Percentiles rank a stretch among this genome's conserved stretches.
phyloP scores from a whole-genome alignment of 768 basidiomycete genomes.

The Serendipita sp. region DNA sequence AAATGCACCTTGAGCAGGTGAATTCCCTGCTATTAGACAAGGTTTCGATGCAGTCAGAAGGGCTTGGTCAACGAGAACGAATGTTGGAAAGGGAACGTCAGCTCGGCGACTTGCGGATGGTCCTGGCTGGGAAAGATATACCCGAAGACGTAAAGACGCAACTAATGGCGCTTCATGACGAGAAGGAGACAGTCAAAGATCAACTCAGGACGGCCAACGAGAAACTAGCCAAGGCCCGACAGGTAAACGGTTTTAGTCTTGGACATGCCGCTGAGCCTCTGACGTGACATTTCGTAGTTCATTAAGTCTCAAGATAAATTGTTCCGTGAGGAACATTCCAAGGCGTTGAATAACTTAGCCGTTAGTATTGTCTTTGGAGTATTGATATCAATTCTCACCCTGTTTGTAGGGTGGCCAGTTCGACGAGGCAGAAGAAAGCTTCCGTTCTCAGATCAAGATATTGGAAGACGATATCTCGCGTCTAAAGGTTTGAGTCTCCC shows the following conservation, averaged over 20 bases:
- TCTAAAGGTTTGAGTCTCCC: slow-evolving; percentile 20
- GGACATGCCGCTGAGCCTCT: not conserved
- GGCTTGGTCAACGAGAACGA: slow-evolving; percentile 76
- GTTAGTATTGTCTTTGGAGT: slow-evolving; percentile 24
- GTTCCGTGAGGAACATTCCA: slow-evolving; percentile 65
- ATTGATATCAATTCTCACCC: not conserved
- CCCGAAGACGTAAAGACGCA: slow-evolving; percentile 70
- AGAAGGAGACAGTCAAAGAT: slow-evolving; percentile 54
- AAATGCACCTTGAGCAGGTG: slow-evolving; percentile 82
- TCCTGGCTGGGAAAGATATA: slow-evolving; percentile 58
- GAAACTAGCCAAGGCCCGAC: slow-evolving; percentile 65
- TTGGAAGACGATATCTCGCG: slow-evolving; percentile 43
- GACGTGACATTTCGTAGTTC: slow-evolving; percentile 35
- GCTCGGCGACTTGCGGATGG: slow-evolving; percentile 70
- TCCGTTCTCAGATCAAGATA: slow-evolving; percentile 46
- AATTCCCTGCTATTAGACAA: slow-evolving; percentile 79
- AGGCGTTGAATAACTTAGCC: slow-evolving; percentile 28
- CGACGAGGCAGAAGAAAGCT: slow-evolving; percentile 55
- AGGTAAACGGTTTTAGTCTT: slow-evolving; percentile 26
- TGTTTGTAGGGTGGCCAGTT: slow-evolving; percentile 29
- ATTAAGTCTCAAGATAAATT: slow-evolving; percentile 85
- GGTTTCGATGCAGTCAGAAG: slow-evolving; percentile 74
- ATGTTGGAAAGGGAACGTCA: slow-evolving; percentile 77
- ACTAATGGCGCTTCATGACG: slow-evolving; percentile 60
- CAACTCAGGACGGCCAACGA: slow-evolving; percentile 53